phyloP scores from a whole-genome alignment of 164 flowering plant species.

The Piper betle region DNA sequence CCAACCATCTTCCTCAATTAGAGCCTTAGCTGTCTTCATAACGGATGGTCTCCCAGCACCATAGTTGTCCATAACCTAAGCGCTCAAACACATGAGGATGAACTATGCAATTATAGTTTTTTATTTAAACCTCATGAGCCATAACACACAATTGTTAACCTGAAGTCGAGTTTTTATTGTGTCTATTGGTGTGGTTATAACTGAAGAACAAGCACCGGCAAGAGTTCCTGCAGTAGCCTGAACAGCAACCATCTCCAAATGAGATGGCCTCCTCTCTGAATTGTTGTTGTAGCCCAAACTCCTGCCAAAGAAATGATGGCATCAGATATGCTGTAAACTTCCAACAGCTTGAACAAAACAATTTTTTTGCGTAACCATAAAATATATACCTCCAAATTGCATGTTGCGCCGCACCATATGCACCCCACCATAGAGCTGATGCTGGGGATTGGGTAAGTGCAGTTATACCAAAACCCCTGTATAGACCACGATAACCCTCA shows the following conservation, averaged over 20 bases:
- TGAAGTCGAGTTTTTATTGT: slow-evolving; percentile 86
- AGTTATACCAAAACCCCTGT: slow-evolving; percentile 76
- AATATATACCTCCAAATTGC: slow-evolving; percentile 52
- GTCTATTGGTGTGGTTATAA: slow-evolving; percentile 78
- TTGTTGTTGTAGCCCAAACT: slow-evolving; percentile 46
- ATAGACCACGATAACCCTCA: slow-evolving; percentile 74
- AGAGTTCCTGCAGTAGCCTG: slow-evolving; percentile 72
- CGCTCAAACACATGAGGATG: not conserved
- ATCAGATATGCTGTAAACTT: not conserved
- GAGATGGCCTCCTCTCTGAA: slow-evolving; percentile 45
- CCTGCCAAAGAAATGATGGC: slow-evolving; percentile 18
- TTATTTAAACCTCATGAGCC: not conserved
- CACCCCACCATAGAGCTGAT: slow-evolving; percentile 86
- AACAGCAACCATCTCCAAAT: slow-evolving; percentile 55
- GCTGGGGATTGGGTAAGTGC: slow-evolving; percentile 65
- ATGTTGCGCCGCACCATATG: slow-evolving; percentile 66
- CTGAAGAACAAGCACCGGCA: slow-evolving; percentile 75
- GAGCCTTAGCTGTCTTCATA: slow-evolving; percentile 40
- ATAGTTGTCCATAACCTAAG: slow-evolving; percentile 71
- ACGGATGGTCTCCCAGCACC: slow-evolving; percentile 75
- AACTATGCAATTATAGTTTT: not conserved
- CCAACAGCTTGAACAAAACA: not conserved
- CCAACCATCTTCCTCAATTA: slow-evolving; percentile 82
- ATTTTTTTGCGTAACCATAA: not conserved
- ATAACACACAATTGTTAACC: slow-evolving; percentile 21